Conservation (phyloP, 1,284 basidiomycete genomes). For the Sanghuangporus weigelae region DNA sequence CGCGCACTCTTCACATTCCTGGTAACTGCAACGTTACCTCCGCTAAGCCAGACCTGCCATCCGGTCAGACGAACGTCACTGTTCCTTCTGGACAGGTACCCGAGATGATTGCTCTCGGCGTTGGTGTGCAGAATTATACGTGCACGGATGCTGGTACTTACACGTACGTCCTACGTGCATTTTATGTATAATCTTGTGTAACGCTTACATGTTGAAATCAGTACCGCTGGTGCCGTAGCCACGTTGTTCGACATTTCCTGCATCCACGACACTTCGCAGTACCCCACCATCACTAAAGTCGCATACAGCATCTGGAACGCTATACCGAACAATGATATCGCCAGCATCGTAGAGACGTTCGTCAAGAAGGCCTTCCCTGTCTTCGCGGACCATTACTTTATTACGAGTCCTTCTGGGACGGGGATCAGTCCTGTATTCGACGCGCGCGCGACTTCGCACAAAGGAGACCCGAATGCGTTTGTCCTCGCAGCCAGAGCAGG, state of each 20-base stretch:
- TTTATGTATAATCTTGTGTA: neutral
- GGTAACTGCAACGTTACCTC: conserved; percentile 20
- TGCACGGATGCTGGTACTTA: conserved; percentile 32
- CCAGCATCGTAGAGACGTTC: conserved; percentile 33
- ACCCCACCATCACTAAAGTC: conserved; percentile 36
- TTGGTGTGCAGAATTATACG: conserved; percentile 43
- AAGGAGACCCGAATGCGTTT: conserved; percentile 42
- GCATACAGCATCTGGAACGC: conserved; percentile 38
- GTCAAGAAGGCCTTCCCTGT: conserved; percentile 21
- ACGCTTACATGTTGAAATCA: conserved; percentile 14
- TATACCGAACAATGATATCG: conserved; percentile 22
- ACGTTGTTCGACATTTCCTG: conserved; percentile 58
- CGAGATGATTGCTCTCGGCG: conserved; percentile 40
- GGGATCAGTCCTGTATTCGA: conserved; percentile 55
- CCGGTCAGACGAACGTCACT: conserved; percentile 29
- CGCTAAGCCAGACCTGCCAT: conserved; percentile 21
- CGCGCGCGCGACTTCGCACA: conserved; percentile 38
- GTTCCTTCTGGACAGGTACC: conserved; percentile 28
- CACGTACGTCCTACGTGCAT: conserved; percentile 26
- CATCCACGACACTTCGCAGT: conserved; percentile 34
- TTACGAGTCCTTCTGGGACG: conserved; percentile 39
- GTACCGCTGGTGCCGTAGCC: conserved; percentile 46
- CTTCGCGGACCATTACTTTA: conserved; percentile 56
- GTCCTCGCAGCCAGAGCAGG: conserved; percentile 41
- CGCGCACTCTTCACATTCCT: neutral